phyloP scores from a whole-genome alignment of 768 basidiomycete genomes.

The Pholiota molesta region DNA sequence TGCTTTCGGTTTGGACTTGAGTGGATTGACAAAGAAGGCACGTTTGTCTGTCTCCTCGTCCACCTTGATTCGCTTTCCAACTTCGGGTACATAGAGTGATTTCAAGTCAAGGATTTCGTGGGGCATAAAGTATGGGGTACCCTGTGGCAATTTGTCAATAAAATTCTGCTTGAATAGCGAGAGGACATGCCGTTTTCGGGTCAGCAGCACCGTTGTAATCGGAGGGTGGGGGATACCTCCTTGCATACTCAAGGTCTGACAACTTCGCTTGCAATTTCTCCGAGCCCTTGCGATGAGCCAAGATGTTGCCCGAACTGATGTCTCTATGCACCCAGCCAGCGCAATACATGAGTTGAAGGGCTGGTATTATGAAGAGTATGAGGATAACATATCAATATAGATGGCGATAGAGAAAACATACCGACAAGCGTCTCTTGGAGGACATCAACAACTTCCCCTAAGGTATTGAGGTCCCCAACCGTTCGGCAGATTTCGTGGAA shows the following conservation, averaged over 20 bases:
- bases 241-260: constrained; percentile 12
- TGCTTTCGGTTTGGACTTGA: too few relatives aligned
- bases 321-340: constrained; percentile 18
- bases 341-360: constrained; percentile 13
- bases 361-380: background rate
- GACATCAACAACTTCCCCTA: constrained; percentile 11
- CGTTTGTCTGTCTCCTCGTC: too few relatives aligned
- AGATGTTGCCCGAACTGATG: constrained; percentile 17
- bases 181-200: constrained; percentile 2
- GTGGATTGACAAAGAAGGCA: too few relatives aligned
- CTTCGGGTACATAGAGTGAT: too few relatives aligned
- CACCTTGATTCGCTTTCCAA: too few relatives aligned
- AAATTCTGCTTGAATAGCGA: background rate
- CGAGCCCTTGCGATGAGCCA: background rate
- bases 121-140: constrained; percentile 18
- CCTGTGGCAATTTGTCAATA: constrained; percentile 4
- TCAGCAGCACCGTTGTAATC: background rate
- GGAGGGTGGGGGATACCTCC: background rate
- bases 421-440: background rate
- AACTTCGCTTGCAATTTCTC: constrained; percentile 5
- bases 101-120: constrained; percentile 3
- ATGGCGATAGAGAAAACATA: background rate
- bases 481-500: constrained; percentile 12
- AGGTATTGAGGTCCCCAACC: constrained; percentile 6
- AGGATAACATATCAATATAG: background rate